These are phyloP conservation scores for Bimuria novae-zelandiae DNA, from an alignment of 2,329 filamentous ascomycete species.

Conservation along the genomic window DNA sequence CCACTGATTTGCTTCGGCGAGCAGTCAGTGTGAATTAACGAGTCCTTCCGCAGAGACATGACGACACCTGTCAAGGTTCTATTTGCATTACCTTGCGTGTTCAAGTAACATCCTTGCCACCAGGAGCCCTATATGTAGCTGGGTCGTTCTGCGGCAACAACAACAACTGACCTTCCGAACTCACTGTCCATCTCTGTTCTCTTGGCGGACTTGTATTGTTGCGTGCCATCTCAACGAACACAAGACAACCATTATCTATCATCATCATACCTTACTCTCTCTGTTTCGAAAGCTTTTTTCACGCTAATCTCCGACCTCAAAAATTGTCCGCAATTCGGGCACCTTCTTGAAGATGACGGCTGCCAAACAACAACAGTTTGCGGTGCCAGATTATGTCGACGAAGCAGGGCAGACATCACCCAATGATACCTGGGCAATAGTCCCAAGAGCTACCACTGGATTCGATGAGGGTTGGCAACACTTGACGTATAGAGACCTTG, in stretches of 20 bases:
- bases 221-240: no score
- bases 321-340: not conserved
- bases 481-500: not conserved
- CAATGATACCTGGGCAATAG: not conserved
- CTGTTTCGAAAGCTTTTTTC: not conserved
- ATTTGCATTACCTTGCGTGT: not conserved
- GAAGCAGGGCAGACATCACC: not conserved
- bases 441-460: not conserved
- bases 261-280: not conserved
- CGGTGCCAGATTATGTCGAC: not conserved
- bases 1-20: not conserved
- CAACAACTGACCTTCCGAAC: not conserved
- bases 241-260: no score
- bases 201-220: no score
- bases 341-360: not conserved
- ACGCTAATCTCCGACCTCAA: not conserved
- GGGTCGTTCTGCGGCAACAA: not conserved
- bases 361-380: not conserved
- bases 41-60: not conserved
- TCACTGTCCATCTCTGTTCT: not conserved
- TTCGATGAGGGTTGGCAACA: not conserved
- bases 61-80: not conserved
- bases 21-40: not conserved
- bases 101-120: not conserved
- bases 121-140: not conserved